Evolutionary conservation across 306 rosid species (phyloP), one percentile per base, ranked within the genome.

Genomic region (Pterocarpus santalinus): DNA sequence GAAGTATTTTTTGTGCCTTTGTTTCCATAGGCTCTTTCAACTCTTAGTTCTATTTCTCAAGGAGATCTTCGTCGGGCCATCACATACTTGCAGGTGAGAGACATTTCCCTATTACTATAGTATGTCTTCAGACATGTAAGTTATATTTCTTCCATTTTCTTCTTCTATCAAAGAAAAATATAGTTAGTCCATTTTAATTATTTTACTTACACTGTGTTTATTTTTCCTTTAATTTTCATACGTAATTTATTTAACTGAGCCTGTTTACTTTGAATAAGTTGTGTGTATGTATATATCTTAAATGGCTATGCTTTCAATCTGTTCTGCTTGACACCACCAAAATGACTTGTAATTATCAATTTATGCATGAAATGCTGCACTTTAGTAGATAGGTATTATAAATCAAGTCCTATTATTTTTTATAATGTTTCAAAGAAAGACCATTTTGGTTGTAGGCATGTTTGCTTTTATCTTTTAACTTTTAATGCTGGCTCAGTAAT

Each of bases 41-140:
- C 94, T 57, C 82, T 95, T 58, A 90, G 96, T 78, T 91, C 89
- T 77, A 95, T 93, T 71, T 95, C 99, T 76, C 93, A 93, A 79
- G 99, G 98, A 65, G 99, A 95, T 89, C 97, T 95, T 68, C 98
- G 98, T 65, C 92, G 99, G 82, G 98, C 97, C 74, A 93, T 95
- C 84, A 91, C 96, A 43, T 93, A 89, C 84, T 90, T 95, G 89
- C 98, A 95, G 98, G 99, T 87, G 79, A 81, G 84, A 47, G 60
- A 46, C 66, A 64, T 58, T 61, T 56, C 57, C 75, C 67, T 39
- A 30, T 33, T 53, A 38, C 64, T 39, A 16, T 38, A 36, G 56
- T 36, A 14, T 6, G 39, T 63, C 43, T 71, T 60, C 41, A 47
- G 17, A 7, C 69, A 41, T 76, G n/a, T 2, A 62, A 81, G 49